These are phyloP conservation scores for Stenocarpella maydis DNA, from an alignment of 2,329 filamentous ascomycete species.

Conservation along the genomic window DNA sequence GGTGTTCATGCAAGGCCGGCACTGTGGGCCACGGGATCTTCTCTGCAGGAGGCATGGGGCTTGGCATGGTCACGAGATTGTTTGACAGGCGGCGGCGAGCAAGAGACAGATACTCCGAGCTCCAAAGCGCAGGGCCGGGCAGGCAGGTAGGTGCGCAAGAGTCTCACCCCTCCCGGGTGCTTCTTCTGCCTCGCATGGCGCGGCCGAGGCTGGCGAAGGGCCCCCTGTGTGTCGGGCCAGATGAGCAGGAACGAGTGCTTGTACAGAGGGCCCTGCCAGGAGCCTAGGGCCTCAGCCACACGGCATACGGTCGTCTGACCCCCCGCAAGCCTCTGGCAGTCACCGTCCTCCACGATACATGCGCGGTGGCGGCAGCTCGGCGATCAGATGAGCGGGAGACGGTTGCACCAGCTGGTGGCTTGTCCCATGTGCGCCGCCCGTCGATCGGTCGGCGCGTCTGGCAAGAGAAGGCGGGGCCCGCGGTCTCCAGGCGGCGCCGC, in stretches of 20 bases:
- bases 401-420: constrained; percentile 20
- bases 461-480: constrained; percentile 13
- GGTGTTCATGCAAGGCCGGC: constrained; percentile 13
- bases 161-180: no score
- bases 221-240: background rate
- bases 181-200: background rate
- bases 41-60: background rate
- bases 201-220: background rate
- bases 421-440: constrained; percentile 24
- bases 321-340: constrained; percentile 12
- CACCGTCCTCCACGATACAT: background rate
- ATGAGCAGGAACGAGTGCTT: background rate
- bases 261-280: background rate
- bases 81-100: constrained; percentile 1
- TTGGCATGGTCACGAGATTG: background rate
- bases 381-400: constrained; percentile 10
- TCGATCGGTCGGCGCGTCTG: constrained; percentile 19
- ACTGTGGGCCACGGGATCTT: constrained; percentile 6
- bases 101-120: constrained; percentile 16
- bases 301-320: constrained; percentile 23
- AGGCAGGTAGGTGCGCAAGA: no score
- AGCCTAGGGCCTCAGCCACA: background rate
- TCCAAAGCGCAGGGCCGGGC: background rate
- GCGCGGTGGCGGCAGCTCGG: constrained; percentile 9
- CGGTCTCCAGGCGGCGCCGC: background rate